Evolutionary conservation across 2,329 filamentous ascomycete species (phyloP).

Genomic region (Diaporthe nobilis): DNA sequence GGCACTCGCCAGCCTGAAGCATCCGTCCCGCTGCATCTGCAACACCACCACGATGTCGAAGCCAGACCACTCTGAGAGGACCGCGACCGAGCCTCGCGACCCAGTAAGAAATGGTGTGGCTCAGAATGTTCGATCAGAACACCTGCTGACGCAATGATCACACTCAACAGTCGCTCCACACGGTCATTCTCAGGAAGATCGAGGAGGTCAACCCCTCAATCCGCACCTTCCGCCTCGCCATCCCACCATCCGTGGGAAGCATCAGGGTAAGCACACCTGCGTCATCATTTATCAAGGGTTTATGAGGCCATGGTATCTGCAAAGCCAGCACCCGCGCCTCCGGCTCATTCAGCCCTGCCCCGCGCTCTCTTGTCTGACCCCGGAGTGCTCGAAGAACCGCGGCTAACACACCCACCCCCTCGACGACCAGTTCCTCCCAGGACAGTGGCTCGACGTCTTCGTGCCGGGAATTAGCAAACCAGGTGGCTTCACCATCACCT

Average conservation of each 20-base stretch:
- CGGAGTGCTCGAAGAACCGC: too few species aligned
- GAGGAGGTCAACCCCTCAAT: slow-evolving; percentile 76
- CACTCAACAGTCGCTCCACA: slow-evolving; percentile 64
- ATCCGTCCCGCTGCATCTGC: background rate
- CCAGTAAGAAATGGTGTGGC: slow-evolving; percentile 55
- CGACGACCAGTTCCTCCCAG: slow-evolving; percentile 76
- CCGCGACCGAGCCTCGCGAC: slow-evolving; percentile 80
- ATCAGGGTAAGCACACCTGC: slow-evolving; percentile 60
- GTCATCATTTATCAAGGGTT: background rate
- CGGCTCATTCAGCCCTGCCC: background rate
- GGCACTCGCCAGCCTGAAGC: background rate
- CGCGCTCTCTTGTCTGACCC: background rate
- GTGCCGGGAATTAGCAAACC: slow-evolving; percentile 78
- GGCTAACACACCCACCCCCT: slow-evolving; percentile 44
- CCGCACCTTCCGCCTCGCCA: slow-evolving; percentile 75
- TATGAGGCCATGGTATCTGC: background rate
- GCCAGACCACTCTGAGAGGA: slow-evolving; percentile 76
- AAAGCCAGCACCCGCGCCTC: background rate
- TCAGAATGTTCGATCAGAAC: background rate
- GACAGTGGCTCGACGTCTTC: slow-evolving; percentile 91
- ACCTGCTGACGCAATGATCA: background rate
- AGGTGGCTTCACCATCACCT: slow-evolving; percentile 92
- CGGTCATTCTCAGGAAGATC: slow-evolving; percentile 73
- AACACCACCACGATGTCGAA: slow-evolving; percentile 46
- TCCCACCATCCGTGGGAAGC: slow-evolving; percentile 61